Evolutionary conservation across 1,284 basidiomycete genomes (phyloP), one percentile per base, ranked within the genome.

Genomic region (Mycosarcoma mackinlayi): DNA sequence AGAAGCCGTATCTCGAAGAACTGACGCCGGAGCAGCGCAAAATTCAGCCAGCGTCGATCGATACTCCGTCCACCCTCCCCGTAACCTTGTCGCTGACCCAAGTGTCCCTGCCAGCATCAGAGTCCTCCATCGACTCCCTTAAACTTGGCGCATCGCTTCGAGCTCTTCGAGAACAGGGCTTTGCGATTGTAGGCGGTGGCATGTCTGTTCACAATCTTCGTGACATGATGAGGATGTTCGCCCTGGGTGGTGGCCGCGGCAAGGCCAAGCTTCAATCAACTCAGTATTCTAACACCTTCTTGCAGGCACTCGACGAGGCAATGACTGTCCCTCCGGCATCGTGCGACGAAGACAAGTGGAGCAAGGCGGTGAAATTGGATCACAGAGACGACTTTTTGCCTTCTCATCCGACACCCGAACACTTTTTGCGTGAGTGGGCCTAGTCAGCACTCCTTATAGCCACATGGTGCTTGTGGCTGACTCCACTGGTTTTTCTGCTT

Each of bases 101-200:
- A 58, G 78, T 86, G 8, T 85, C 84, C 0, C 71, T 86, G 5
- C 85, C 85, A 0, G 77, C 80, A 1, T 80, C 84, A 44, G 58
- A 68, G 1, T 31, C 50, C 0, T 45, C 81, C 0, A 63, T 71
- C 24, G 80, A 78, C 18, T 73, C 82, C 6, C 78, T 83, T 39
- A 82, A 79, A 61, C 79, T 86, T 3, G 85, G 85, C 13, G 68
- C 71, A n/a, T 81, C 84, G 0, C 79, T 86, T 1, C 63, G 79
- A 1, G 44, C 52, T 0, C 75, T 86, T 19, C 54, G 83, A 4
- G 68, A 76, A n/a, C 59, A 65, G 37, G 75, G 77, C 5, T 74
- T 69, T 39, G 73, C 62, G 14, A 58, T 79, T 27, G 55, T 79
- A 0, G 71, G 67, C 27, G 65, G 77, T 18, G 77, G 77, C 18